Conservation (phyloP, 768 basidiomycete species). For the Fomitopsis pulvina region DNA sequence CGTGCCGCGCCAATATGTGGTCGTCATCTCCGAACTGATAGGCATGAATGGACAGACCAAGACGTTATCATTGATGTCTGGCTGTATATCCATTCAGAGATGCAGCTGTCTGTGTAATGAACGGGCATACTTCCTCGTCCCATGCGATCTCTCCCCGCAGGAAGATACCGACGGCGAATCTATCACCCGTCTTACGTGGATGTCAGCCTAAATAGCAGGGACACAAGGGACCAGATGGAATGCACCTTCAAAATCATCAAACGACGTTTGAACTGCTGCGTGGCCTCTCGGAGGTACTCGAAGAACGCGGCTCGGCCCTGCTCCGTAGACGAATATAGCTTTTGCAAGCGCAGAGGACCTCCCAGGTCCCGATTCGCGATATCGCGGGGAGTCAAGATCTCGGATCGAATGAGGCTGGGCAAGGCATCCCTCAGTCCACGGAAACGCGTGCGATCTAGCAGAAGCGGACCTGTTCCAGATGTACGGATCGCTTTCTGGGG, state of each 20-base stretch:
- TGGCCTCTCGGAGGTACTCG: slow-evolving; percentile 49
- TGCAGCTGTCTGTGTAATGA: neutral
- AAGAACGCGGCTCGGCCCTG: slow-evolving; percentile 54
- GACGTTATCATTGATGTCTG: slow-evolving; percentile 50
- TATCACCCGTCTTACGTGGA: slow-evolving; percentile 43
- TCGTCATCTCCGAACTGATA: slow-evolving; percentile 38
- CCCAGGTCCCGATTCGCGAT: slow-evolving; percentile 44
- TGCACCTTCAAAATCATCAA: slow-evolving; percentile 51
- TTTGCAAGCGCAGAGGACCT: slow-evolving; percentile 50
- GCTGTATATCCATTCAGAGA: slow-evolving; percentile 20
- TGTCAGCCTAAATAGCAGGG: neutral
- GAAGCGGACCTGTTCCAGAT: slow-evolving; percentile 45
- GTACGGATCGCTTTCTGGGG: slow-evolving; percentile 34
- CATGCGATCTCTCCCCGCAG: slow-evolving; percentile 52
- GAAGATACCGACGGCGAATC: slow-evolving; percentile 59
- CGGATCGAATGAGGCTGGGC: slow-evolving; percentile 47
- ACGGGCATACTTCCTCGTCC: slow-evolving; percentile 18
- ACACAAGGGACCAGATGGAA: neutral
- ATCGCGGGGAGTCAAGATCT: slow-evolving; percentile 46
- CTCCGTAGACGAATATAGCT: slow-evolving; percentile 49
- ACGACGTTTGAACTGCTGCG: slow-evolving; percentile 52
- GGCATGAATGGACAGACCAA: slow-evolving; percentile 61
- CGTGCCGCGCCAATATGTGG: slow-evolving; percentile 44
- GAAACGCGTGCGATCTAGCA: neutral
- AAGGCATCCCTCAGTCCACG: neutral